Evolutionary conservation across 2,329 filamentous ascomycete species (phyloP), one percentile per base, ranked within the genome.

Genomic region (Alternaria incomplexa): DNA sequence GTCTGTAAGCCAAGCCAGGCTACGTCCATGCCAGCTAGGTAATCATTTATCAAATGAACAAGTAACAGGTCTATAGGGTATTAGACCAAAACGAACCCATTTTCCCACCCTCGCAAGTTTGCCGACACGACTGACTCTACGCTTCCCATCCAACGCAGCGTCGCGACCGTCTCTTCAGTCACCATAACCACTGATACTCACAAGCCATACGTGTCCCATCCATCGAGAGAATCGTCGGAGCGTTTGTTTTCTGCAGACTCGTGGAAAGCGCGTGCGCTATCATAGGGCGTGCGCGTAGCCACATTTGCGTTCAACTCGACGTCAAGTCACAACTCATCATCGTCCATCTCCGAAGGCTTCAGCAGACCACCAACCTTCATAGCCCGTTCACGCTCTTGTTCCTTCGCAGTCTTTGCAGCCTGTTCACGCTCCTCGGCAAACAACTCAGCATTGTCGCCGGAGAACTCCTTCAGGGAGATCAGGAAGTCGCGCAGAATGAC

Each of bases 391-490:
- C 94, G 90, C 79, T 99, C 96, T 22, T 93, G 92, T 52, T 91
- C 90, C 80, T 94, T 93, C 50, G 92, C 92, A 72, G 95, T 92
- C 68, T 89, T 89, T 64, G 95, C 91, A 67, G 93, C 93, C 80
- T 96, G 91, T 81, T 99, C 96, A 80, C 97, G 93, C 81, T 99
- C 96, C 62, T 97, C 94, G 5, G 92, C 89, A 81, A 91, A 99
- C 10, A 99, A 86, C 77, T 99, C 96, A 1, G 95, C 89, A 73
- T 98, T 97, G 81, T 99, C 96, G 56, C 93, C 96, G 1, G 93
- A 90, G 75, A 98, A 99, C 81, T 99, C 96, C 83, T 97, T 97
- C 71, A 99, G 85, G 22, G 94, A 96, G 74, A 99, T 97, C 71
- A 99, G 84, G 88, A 99, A 99, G 82, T 99, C 96, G 69, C 96